Evolutionary conservation across 2,329 filamentous ascomycete species (phyloP).

Genomic region (Epicoccum nigrum): DNA sequence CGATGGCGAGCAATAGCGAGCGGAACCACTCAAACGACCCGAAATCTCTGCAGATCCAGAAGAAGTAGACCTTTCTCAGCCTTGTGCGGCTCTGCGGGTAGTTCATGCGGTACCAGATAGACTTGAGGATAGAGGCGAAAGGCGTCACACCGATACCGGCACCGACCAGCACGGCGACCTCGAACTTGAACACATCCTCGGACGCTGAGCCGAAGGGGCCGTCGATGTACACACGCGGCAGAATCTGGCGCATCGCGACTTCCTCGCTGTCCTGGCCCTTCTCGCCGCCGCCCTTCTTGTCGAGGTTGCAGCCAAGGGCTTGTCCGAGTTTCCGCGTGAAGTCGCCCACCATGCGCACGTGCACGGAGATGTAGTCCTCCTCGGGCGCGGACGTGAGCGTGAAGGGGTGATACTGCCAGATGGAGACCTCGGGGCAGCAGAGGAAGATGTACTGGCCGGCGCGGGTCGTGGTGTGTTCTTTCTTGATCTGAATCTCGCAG

Average conservation of each 20-base stretch:
- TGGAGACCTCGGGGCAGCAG: slow-evolving; percentile 82
- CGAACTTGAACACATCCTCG: slow-evolving; percentile 80
- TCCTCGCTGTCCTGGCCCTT: slow-evolving; percentile 62
- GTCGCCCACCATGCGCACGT: slow-evolving; percentile 82
- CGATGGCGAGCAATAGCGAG: slow-evolving; percentile 80
- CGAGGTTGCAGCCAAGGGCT: slow-evolving; percentile 77
- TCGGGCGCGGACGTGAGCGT: slow-evolving; percentile 86
- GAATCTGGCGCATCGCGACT: slow-evolving; percentile 73
- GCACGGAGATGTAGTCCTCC: slow-evolving; percentile 88
- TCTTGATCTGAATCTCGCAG: slow-evolving; percentile 91
- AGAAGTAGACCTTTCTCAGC: slow-evolving; percentile 87
- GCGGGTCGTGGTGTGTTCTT: slow-evolving; percentile 80
- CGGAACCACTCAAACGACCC: slow-evolving; percentile 91
- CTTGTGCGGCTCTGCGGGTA: slow-evolving; percentile 80
- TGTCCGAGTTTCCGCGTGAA: slow-evolving; percentile 75
- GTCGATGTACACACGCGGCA: slow-evolving; percentile 82
- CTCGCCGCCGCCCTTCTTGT: slow-evolving; percentile 58
- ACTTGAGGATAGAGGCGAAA: slow-evolving; percentile 68
- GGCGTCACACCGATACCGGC: slow-evolving; percentile 60
- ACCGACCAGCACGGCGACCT: slow-evolving; percentile 58
- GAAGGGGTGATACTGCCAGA: slow-evolving; percentile 90
- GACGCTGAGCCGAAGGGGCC: slow-evolving; percentile 86
- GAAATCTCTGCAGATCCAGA: slow-evolving; percentile 90
- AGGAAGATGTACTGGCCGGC: slow-evolving; percentile 88
- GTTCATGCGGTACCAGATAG: slow-evolving; percentile 93